Evolutionary conservation across 139 green algal genomes (phyloP).

Genomic region (Auxenochlorella pyrenoidosa): DNA sequence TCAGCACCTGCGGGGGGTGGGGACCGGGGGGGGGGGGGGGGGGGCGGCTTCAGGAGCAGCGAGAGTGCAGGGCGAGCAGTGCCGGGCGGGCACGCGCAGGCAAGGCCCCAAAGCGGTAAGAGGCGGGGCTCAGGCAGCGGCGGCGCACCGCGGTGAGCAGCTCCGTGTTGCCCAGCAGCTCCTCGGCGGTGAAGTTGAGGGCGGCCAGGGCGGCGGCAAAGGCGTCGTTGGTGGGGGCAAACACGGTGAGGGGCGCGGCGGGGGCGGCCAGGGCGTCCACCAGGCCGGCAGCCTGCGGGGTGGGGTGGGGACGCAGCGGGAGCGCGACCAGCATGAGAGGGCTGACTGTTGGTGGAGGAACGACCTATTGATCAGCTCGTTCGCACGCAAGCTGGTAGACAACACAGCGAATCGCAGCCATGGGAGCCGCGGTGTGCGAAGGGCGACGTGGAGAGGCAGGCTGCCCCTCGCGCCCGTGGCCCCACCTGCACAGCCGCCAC

Average conservation of each 20-base stretch:
- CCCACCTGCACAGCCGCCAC: conserved; percentile 15
- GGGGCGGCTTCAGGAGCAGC: not conserved
- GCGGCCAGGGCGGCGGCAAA: conserved; percentile 40
- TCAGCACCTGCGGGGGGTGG: not conserved
- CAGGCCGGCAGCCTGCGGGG: not conserved
- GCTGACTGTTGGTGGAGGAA: too few relatives aligned
- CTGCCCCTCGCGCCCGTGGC: not conserved
- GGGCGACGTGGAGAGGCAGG: not conserved
- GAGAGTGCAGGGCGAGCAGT: not conserved
- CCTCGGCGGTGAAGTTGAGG: conserved; percentile 43
- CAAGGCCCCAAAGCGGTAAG: too few relatives aligned
- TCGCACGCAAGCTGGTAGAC: not conserved
- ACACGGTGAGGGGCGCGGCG: conserved; percentile 46
- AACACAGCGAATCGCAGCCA: too few relatives aligned
- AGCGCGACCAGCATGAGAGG: not conserved
- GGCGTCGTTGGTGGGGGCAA: conserved; percentile 61
- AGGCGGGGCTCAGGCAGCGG: too few relatives aligned
- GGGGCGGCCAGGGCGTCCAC: not conserved
- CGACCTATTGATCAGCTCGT: not conserved
- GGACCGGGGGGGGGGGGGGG: not conserved
- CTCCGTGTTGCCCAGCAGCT: conserved; percentile 52
- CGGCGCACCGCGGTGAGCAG: conserved; percentile 10
- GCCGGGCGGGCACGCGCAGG: not conserved
- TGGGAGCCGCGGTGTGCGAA: not conserved
- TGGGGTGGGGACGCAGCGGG: not conserved